These are phyloP conservation scores for Candida pseudoviswanathii DNA, from an alignment of 1,139 yeast species.

Conservation along the genomic window DNA sequence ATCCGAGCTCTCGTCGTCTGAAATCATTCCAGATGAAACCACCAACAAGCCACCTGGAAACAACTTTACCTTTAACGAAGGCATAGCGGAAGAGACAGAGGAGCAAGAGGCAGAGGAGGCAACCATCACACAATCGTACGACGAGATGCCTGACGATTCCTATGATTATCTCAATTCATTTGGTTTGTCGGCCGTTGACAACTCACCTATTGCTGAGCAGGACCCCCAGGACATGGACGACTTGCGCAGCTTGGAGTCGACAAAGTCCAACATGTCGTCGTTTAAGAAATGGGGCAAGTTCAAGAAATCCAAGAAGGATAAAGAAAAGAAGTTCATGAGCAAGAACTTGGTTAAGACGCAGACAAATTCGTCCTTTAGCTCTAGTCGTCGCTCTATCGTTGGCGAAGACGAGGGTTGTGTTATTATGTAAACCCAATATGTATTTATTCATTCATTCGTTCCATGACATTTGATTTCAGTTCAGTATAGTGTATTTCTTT, in stretches of 20 bases:
- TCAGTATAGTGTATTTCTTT: neutral
- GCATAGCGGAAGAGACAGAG: conserved; percentile 2
- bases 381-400: neutral
- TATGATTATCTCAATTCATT: conserved; percentile 17
- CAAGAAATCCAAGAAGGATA: conserved; percentile 3
- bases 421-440: neutral
- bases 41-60: neutral
- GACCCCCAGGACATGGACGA: conserved; percentile 1
- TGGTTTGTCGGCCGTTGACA: conserved; percentile 9
- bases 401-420: conserved; percentile 3
- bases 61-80: conserved; percentile 7
- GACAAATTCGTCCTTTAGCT: neutral
- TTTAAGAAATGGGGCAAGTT: conserved; percentile 3
- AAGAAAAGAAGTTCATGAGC: conserved; percentile 1
- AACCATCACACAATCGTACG: conserved; percentile 6
- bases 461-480: neutral
- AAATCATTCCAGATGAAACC: neutral
- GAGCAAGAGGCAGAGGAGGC: conserved; percentile 6
- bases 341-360: neutral
- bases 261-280: conserved; percentile 2
- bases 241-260: neutral
- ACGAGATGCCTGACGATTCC: conserved; percentile 11
- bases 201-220: neutral
- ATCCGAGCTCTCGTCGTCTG: conserved; percentile 7
- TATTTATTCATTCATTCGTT: neutral